These are phyloP conservation scores for Gracilaria caudata DNA, from an alignment of 23 red algal species.

Conservation along the genomic window DNA sequence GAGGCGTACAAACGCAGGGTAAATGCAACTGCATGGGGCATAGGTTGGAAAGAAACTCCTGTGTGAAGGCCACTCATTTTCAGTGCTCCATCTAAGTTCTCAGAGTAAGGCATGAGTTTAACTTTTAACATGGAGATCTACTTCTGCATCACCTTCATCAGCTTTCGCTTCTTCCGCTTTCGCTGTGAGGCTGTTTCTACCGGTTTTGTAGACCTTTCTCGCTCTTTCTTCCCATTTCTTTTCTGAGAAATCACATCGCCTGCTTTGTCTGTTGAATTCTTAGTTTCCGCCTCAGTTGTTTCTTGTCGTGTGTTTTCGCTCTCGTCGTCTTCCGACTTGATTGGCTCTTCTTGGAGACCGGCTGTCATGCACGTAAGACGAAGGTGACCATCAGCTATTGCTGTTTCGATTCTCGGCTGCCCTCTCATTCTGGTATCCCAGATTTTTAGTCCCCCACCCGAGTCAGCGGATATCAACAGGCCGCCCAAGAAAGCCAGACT, in stretches of 20 bases:
- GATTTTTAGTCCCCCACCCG: conserved; percentile 47
- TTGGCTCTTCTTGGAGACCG: neutral
- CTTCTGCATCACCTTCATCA: conserved; percentile 3
- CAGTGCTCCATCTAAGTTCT: too few species aligned
- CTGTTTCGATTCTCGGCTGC: conserved; percentile 45
- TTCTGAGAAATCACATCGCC: neutral
- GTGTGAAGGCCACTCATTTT: too few species aligned
- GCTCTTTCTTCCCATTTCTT: neutral
- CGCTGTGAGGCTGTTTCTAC: conserved; percentile 48
- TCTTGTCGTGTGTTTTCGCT: neutral
- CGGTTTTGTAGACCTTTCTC: neutral
- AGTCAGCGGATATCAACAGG: conserved; percentile 49
- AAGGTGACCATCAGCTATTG: conserved; percentile 46
- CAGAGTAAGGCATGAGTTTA: neutral
- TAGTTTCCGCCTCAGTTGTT: neutral
- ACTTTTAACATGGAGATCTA: neutral
- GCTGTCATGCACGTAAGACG: conserved; percentile 57
- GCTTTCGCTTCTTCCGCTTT: conserved; percentile 70
- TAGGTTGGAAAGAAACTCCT: too few species aligned
- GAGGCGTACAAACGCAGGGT: too few species aligned
- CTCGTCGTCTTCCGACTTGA: conserved; percentile 5
- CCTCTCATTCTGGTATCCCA: conserved; percentile 67
- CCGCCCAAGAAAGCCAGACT: conserved; percentile 32
- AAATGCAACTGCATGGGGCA: too few species aligned
- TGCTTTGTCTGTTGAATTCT: too few species aligned